phyloP scores from a whole-genome alignment of 257 asterid species.

The Solanum lignicaule region DNA sequence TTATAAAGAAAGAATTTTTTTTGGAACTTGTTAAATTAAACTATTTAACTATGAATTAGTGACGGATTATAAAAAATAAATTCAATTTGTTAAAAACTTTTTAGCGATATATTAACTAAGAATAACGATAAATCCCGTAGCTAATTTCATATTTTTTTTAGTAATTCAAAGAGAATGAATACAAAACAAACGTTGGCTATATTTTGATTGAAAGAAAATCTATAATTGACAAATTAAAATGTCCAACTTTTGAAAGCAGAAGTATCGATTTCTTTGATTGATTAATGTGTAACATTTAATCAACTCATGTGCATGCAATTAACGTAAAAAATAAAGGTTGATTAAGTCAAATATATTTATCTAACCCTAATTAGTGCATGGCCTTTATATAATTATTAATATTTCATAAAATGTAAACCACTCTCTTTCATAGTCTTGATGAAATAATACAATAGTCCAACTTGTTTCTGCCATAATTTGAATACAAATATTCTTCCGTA shows the following conservation, averaged over 20 bases:
- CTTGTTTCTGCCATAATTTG: not conserved
- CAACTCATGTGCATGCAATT: not conserved
- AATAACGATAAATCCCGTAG: not conserved
- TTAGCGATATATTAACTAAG: no score
- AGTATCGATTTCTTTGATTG: not conserved
- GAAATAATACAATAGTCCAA: not conserved
- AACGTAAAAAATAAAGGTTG: not conserved
- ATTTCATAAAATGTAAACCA: not conserved
- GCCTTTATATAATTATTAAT: no score
- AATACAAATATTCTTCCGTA: not conserved
- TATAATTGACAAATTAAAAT: not conserved
- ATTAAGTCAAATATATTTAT: not conserved
- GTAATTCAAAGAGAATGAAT: not conserved
- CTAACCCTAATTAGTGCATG: not conserved
- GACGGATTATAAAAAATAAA: no score
- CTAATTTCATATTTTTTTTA: not conserved
- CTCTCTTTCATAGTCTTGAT: not conserved
- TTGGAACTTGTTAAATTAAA: no score
- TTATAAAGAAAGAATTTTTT: no score
- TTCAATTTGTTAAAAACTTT: no score
- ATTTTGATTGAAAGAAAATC: not conserved
- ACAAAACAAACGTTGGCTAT: not conserved
- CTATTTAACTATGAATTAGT: not conserved
- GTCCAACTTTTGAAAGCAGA: not conserved
- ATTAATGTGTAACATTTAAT: not conserved